Evolutionary conservation across 768 basidiomycete genomes (phyloP).

Genomic region (Sistotremastrum suecicum): DNA sequence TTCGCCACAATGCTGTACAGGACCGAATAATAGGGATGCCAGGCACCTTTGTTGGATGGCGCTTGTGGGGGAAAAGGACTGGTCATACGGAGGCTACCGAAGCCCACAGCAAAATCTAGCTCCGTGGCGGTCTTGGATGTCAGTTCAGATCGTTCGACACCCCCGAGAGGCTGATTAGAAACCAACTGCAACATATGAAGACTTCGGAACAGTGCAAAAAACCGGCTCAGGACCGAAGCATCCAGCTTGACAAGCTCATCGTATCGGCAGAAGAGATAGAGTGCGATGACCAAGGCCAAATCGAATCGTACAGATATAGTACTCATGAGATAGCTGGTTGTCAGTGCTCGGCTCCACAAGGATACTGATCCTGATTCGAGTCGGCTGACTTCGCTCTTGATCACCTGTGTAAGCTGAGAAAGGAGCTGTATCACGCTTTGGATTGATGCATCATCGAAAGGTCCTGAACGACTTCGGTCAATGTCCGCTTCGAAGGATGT

Average conservation of each 20-base stretch:
- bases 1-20: conserved; percentile 42
- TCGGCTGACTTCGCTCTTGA: conserved; percentile 41
- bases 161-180: conserved; percentile 39
- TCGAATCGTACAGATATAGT: conserved; percentile 66
- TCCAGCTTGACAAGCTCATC: conserved; percentile 53
- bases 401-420: conserved; percentile 39
- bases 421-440: conserved; percentile 29
- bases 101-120: conserved; percentile 46
- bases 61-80: conserved; percentile 30
- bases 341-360: conserved; percentile 48
- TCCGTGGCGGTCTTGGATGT: conserved; percentile 19
- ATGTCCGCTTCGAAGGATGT: conserved; percentile 33
- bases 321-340: conserved; percentile 45
- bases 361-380: conserved; percentile 39
- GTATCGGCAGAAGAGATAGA: conserved; percentile 56
- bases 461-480: conserved; percentile 23
- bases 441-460: not conserved
- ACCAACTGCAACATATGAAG: conserved; percentile 56
- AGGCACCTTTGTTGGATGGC: not conserved
- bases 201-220: conserved; percentile 71
- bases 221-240: conserved; percentile 49
- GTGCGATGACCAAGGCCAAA: conserved; percentile 48
- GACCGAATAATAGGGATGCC: conserved; percentile 48
- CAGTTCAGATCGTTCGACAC: conserved; percentile 8
- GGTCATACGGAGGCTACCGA: conserved; percentile 30